phyloP scores from a whole-genome alignment of 202 grass and related monocot genomes.

The Setaria italica region DNA sequence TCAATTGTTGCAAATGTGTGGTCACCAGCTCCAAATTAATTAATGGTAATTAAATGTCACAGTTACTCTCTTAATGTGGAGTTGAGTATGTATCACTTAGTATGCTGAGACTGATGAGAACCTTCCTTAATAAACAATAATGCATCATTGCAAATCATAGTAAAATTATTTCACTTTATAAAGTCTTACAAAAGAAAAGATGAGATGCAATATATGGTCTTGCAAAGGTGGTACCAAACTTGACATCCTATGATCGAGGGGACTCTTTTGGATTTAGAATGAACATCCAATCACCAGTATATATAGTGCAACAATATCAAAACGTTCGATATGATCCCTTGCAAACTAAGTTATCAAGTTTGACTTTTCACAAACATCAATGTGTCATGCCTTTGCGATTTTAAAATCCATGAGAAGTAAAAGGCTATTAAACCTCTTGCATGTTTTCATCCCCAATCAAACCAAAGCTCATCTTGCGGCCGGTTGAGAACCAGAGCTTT shows the following conservation, averaged over 20 bases:
- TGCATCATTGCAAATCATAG: background rate
- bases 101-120: conserved; percentile 22
- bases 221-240: conserved; percentile 49
- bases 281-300: background rate
- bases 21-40: no score
- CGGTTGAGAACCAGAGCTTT: conserved; percentile 29
- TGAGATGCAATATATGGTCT: conserved; percentile 25
- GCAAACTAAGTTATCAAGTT: conserved; percentile 48
- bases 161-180: conserved; percentile 42
- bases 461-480: background rate
- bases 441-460: background rate
- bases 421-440: background rate
- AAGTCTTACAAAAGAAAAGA: background rate
- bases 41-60: no score
- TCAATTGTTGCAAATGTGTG: no score
- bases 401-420: conserved; percentile 17
- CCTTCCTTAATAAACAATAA: conserved; percentile 27
- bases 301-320: conserved; percentile 7
- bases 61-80: background rate
- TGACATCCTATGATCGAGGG: conserved; percentile 43
- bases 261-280: conserved; percentile 43
- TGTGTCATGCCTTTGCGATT: conserved; percentile 31
- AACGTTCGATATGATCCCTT: conserved; percentile 13
- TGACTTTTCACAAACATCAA: conserved; percentile 35
- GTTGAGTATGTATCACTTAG: background rate